Base-by-base conservation (phyloP, 495 filamentous ascomycete species). In the Hypoxylon perforatum region DNA sequence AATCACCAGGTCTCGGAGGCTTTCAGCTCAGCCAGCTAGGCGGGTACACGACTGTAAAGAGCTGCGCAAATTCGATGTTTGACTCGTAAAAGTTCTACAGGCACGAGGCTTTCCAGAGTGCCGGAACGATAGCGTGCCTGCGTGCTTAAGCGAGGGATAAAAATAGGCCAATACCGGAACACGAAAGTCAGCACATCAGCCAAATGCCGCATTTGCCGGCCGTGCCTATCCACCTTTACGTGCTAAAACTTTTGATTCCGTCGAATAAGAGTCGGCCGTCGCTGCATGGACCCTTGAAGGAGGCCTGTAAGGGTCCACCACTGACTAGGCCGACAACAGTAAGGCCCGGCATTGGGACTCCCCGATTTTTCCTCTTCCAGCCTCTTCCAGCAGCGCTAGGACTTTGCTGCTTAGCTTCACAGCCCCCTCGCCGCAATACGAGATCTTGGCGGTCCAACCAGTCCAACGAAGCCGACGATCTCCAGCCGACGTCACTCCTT, bases 391-490 rank as follows among this genome's bases (percentile, higher is more conserved):
- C 35, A 63, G 48, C 35, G 35, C 28, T 45, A 28, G 49, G 33
- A 55, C 47, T 54, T n/a, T 36, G 53, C 54, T 38, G 23, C 18
- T n/a, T 49, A 48, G 10, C 56, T 48, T 52, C 55, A 69, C 42
- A 69, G 60, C 66, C 61, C 66, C 65, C 55, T 52, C 28, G 52
- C 8, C 1, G 22, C 30, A 69, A 69, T 69, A 69, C 66, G 66
- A 69, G 66, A 55, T 69, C 66, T 69, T 64, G 66, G 66, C 66
- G 39, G 44, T 39, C 60, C 10, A 46, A 61, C 51, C 66, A 30
- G 44, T 39, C 60, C 10, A 46, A 61, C 51, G 46, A 46, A 60
- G 61, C 15, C 28, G 38, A 54, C 39, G 66, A 69, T 69, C 66
- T 39, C 38, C 66, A 30, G 17, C 60, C 42, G 66, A 69, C 66